Conservation (phyloP, 495 filamentous ascomycete genomes). For the Tirmania nivea region DNA sequence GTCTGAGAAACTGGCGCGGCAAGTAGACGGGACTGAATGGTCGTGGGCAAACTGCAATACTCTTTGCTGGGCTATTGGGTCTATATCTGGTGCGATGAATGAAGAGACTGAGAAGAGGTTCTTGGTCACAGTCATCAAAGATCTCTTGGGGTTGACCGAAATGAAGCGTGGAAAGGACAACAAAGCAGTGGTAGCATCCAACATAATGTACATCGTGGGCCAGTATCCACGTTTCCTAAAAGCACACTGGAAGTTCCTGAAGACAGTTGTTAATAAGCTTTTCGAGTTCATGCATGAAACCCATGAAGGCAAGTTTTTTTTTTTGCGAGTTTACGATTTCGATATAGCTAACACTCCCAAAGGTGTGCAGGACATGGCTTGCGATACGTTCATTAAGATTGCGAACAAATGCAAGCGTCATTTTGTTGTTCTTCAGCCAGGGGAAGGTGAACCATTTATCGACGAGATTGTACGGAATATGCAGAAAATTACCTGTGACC, state of each 20-base stretch:
- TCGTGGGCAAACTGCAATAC: constrained; percentile 99
- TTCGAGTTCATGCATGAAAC: constrained; percentile 99
- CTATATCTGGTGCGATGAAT: constrained; percentile 96
- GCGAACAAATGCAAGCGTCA: constrained; percentile 93
- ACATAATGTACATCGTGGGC: constrained; percentile 99
- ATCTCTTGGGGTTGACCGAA: constrained; percentile 90
- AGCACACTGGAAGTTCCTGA: constrained; percentile 98
- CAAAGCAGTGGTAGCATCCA: constrained; percentile 95
- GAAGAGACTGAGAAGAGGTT: constrained; percentile 98
- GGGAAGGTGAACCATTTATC: constrained; percentile 88
- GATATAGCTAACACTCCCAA: not conserved
- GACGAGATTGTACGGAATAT: constrained; percentile 95
- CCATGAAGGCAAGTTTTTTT: constrained; percentile 54
- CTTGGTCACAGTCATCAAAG: constrained; percentile 94
- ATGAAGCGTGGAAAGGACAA: constrained; percentile 99
- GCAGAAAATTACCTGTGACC: constrained; percentile 80
- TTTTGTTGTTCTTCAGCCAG: constrained; percentile 88
- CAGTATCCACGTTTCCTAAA: constrained; percentile 97
- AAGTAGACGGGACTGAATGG: constrained; percentile 91
- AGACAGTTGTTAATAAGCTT: constrained; percentile 98
- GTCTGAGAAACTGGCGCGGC: constrained; percentile 88
- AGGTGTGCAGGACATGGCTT: constrained; percentile 99
- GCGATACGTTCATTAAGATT: constrained; percentile 99
- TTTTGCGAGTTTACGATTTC: not conserved
- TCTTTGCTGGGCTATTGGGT: constrained; percentile 97